Evolutionary conservation across 305 asterid genomes (phyloP).

Genomic region (Fraxinus baroniana): DNA sequence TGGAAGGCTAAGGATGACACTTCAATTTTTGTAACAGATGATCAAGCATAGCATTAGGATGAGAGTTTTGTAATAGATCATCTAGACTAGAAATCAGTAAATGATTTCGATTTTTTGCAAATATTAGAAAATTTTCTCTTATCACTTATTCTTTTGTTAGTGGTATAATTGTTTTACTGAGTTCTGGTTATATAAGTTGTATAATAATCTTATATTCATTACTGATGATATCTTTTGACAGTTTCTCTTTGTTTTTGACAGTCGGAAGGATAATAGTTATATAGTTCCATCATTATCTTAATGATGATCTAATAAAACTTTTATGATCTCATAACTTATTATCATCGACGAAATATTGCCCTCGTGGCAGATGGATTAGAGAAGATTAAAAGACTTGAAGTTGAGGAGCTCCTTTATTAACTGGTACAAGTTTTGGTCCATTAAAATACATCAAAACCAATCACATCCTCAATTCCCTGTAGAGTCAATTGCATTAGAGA

Average conservation of each 20-base stretch:
- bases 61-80: neutral
- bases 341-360: neutral
- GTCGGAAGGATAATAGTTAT: neutral
- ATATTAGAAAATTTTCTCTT: neutral
- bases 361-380: neutral
- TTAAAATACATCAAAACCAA: neutral
- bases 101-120: neutral
- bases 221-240: neutral
- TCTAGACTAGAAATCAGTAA: neutral
- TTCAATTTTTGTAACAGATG: neutral
- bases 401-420: neutral
- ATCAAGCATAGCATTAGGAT: neutral
- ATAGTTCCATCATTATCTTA: neutral
- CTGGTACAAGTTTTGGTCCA: neutral
- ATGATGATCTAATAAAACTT: neutral
- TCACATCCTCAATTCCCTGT: neutral
- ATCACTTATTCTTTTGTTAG: neutral
- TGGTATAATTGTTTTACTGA: neutral
- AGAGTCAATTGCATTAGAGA: neutral
- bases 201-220: neutral
- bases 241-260: neutral
- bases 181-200: neutral
- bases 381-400: neutral
- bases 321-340: neutral
- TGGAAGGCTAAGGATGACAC: neutral